These are phyloP conservation scores for Curvularia hawaiiensis DNA, from an alignment of 2,329 filamentous ascomycete genomes.

Conservation along the genomic window DNA sequence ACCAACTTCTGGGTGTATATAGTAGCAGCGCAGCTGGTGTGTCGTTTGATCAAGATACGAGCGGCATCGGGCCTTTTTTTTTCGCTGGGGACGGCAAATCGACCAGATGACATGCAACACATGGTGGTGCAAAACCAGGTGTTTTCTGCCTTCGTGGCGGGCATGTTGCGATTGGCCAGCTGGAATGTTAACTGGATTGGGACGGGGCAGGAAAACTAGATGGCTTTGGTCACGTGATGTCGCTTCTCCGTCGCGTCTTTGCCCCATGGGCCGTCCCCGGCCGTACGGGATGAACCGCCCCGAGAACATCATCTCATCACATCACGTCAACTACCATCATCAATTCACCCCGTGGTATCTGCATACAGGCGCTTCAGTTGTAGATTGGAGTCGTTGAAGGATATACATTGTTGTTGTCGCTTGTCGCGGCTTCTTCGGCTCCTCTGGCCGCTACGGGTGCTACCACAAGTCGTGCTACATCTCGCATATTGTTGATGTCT, in stretches of 20 bases:
- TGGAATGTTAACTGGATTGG: constrained; percentile 21
- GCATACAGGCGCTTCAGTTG: not conserved
- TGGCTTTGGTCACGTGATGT: constrained; percentile 20
- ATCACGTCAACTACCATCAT: constrained; percentile 9
- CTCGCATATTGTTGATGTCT: constrained; percentile 15
- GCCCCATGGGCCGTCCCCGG: not conserved
- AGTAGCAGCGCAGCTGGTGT: not conserved
- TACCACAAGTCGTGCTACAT: constrained; percentile 15
- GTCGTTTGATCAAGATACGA: not conserved
- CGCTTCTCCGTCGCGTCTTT: not conserved
- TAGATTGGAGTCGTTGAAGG: not conserved
- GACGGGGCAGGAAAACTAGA: constrained; percentile 21
- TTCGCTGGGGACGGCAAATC: not conserved
- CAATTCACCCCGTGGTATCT: not conserved
- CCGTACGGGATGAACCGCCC: constrained; percentile 3
- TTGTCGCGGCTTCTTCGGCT: constrained; percentile 1
- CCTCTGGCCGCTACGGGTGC: constrained; percentile 5
- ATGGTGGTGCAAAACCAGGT: not conserved
- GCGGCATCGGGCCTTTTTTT: not conserved
- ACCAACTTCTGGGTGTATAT: not conserved
- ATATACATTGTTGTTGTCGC: constrained; percentile 6
- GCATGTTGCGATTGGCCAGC: not conserved
- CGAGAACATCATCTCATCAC: constrained; percentile 2
- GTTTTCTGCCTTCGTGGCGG: not conserved
- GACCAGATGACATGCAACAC: not conserved